phyloP scores from a whole-genome alignment of 805 yeast species.

The Candida gorgasii region DNA sequence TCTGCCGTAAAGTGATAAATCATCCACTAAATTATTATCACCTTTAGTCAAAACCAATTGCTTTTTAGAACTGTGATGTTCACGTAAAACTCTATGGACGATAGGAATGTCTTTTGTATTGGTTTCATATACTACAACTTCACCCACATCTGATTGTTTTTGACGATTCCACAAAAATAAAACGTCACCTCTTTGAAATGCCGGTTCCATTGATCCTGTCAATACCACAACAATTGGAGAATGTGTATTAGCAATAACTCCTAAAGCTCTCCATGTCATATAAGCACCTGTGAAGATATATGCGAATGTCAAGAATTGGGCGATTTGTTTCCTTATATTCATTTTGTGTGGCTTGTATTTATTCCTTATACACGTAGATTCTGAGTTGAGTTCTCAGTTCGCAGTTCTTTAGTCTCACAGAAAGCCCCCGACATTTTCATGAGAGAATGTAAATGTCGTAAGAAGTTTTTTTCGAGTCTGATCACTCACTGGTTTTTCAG shows the following conservation, averaged over 20 bases:
- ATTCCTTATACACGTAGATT: not conserved
- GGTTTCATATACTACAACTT: constrained; percentile 89
- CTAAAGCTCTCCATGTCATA: constrained; percentile 86
- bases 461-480: not conserved
- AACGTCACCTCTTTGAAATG: constrained; percentile 97
- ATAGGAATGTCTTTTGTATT: constrained; percentile 84
- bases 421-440: not conserved
- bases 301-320: constrained; percentile 70
- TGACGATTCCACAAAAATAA: constrained; percentile 89
- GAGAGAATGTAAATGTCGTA: not conserved
- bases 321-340: constrained; percentile 61
- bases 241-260: constrained; percentile 74
- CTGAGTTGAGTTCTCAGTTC: too few species aligned
- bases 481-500: not conserved
- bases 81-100: constrained; percentile 91
- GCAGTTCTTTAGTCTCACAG: too few species aligned
- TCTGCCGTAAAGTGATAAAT: constrained; percentile 77
- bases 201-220: constrained; percentile 99
- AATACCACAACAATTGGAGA: constrained; percentile 96
- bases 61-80: constrained; percentile 59
- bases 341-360: constrained; percentile 26
- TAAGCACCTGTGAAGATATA: constrained; percentile 86
- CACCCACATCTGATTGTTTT: constrained; percentile 71
- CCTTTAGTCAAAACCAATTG: constrained; percentile 91
- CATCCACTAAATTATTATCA: constrained; percentile 93